Base-by-base conservation (phyloP, 179 eudicot genomes). In the Silene vulgaris region DNA sequence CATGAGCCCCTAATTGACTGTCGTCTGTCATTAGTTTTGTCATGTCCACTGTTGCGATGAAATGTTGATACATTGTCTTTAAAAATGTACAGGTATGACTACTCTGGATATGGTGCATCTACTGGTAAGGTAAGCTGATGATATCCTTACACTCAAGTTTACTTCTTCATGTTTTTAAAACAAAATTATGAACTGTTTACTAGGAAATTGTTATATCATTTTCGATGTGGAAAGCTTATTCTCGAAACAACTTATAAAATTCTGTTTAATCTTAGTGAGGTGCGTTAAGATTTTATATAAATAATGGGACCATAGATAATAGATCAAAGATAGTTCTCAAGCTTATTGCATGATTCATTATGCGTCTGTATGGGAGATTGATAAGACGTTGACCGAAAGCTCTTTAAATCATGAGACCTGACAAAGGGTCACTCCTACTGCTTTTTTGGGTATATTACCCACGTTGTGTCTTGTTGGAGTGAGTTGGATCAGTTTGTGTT, bases 91-190 rank as follows among this genome's bases (percentile, higher is more conserved):
- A 92, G 92, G 78, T 89, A 85, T 80, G 91, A 89, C 78, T 93
- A 91, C 78, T 89, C 93, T 56, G 98, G 93, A 65, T 92, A 92
- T 75, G 97, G 97, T 54, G 94, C 94, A 71, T 92, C 97, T 48
- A 84, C 92, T 50, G 97, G 96, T 77, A 88, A 87, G 96, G 97
- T 92, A 87, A 61, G 82, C 16, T 12, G 56, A 20, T 50, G 16
- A 71, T 45, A 30, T 68, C 71, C 59, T 70, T 35, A 35, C 59
- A 65, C 50, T 1, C 19, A 62, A 70, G 65, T 35, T 37, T 56
- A 19, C n/a, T 9, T 17, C 16, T 5, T 35, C 40, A 3, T 32
- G 40, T 35, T 35, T 35, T 5, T 0, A 35, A 35, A 35, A 35
- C 5, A 0, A 35, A 32, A 4, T 35, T 35, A 35, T 35, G 40